Percentiles rank a stretch among this genome's conserved stretches.
Evolutionary conservation across 208 protist species (phyloP).

Genomic region (Entamoeba invadens): DNA sequence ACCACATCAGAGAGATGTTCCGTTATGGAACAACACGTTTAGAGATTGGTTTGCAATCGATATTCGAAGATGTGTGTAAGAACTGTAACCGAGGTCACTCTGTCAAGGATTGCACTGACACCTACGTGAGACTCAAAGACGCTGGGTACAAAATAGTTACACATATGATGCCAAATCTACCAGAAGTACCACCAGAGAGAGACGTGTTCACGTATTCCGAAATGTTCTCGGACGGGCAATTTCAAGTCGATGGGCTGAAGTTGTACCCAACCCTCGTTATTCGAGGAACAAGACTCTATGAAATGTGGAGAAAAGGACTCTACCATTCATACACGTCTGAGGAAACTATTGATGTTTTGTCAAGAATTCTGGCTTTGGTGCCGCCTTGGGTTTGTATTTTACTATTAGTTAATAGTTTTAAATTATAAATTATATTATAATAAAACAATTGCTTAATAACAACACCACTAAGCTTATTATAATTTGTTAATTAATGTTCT

Average conservation of each 20-base stretch:
- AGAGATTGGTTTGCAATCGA: slow-evolving; percentile 93
- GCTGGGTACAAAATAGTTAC: slow-evolving; percentile 91
- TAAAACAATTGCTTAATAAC: too few species aligned
- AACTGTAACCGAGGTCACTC: slow-evolving; percentile 55
- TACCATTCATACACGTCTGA: slow-evolving; percentile 33
- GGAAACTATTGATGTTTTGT: slow-evolving; percentile 64
- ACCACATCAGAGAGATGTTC: slow-evolving; percentile 62
- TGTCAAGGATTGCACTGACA: slow-evolving; percentile 31
- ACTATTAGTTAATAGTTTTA: too few species aligned
- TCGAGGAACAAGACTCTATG: slow-evolving; percentile 71
- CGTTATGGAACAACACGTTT: slow-evolving; percentile 78
- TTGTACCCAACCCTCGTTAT: slow-evolving; percentile 97
- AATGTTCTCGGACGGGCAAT: slow-evolving; percentile 43
- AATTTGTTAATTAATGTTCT: too few species aligned
- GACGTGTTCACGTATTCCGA: not conserved
- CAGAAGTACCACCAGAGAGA: slow-evolving; percentile 22
- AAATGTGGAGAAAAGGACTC: slow-evolving; percentile 66
- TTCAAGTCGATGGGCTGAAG: slow-evolving; percentile 86
- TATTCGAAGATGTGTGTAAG: slow-evolving; percentile 76
- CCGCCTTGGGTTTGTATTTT: too few species aligned
- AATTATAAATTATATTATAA: too few species aligned
- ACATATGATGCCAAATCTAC: slow-evolving; percentile 97
- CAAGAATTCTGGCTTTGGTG: slow-evolving; percentile 69
- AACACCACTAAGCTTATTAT: too few species aligned
- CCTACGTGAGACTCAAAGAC: slow-evolving; percentile 81